Base-by-base conservation (phyloP, 2,329 filamentous ascomycete genomes). In the Fonsecaea monophora region DNA sequence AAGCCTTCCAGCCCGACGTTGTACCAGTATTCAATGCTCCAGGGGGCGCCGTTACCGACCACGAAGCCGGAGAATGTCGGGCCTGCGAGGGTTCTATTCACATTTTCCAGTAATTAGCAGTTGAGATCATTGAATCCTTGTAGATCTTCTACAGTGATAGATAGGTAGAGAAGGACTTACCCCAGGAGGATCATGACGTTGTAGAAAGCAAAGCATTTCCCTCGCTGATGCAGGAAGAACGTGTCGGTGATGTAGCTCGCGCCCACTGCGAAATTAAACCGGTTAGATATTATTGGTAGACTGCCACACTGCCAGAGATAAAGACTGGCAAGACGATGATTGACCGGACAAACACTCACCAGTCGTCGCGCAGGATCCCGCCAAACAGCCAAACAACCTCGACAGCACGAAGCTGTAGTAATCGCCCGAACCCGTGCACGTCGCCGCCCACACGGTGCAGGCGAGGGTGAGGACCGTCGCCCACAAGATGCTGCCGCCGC, bases 221-320 rank as follows among this genome's bases (percentile, higher is more conserved):
- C 80, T 18, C 79, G 77, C 68, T 81, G 77, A 60, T 82, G 80
- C 37, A 82, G 70, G 70, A 81, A 82, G 70, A 81, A 82, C 60
- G 80, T 48, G 59, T 82, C 80, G n/a, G 79, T 77, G 25, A 82
- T 76, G 38, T 30, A 64, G 12, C 32, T 60, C 15, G 62, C 30
- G 15, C 62, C 62, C 8, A 62, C 60, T 62, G 18, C 30, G 30
- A 30, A 30, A 30, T n/a, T n/a, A 10, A 21, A 25, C 18, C 42
- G 25, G 4, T 9, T 25, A n/a, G 2, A 7, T 21, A 3, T 32
- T 1, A 32, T 32, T 32, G 6, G 30, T 32, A 32, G 6, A 32
- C 30, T 5, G 30, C 3, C 25, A 25, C 25, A 25, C 25, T 25
- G 30, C 30, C 30, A 32, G 4, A 1, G 30, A 0, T 1, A 32